Conservation (phyloP, 2,329 filamentous ascomycete species). For the Botrytis elliptica region DNA sequence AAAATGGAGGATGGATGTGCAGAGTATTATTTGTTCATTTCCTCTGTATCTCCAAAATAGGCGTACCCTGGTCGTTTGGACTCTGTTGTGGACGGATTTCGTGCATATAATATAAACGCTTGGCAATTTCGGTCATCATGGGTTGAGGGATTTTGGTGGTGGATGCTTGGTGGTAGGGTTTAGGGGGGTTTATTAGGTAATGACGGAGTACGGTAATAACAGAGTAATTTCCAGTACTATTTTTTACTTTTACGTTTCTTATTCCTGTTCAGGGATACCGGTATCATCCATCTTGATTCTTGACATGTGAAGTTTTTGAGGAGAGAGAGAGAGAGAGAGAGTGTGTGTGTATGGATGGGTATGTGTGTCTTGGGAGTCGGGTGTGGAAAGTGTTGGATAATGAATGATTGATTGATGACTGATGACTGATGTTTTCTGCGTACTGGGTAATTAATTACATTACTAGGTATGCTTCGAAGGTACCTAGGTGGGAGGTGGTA, state of each 20-base stretch:
- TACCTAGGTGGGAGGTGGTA: background rate
- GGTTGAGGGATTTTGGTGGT: background rate
- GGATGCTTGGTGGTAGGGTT: background rate
- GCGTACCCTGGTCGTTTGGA: background rate
- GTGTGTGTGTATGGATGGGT: too few relatives aligned
- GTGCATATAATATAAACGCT: background rate
- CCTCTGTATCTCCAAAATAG: background rate
- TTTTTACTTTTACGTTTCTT: background rate
- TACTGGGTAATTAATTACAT: too few relatives aligned
- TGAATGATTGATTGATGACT: background rate
- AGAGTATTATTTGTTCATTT: too few relatives aligned
- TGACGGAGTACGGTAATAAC: background rate
- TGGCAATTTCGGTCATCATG: constrained; percentile 2
- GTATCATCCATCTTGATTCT: background rate
- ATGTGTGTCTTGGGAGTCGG: too few relatives aligned
- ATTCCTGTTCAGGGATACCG: background rate
- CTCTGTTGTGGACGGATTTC: background rate
- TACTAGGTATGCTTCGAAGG: too few relatives aligned
- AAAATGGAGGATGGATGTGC: background rate
- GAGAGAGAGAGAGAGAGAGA: too few relatives aligned
- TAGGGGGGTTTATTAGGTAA: background rate
- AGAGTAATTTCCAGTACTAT: background rate
- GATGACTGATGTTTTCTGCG: background rate
- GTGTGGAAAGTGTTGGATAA: background rate
- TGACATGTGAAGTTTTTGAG: background rate